phyloP scores from a whole-genome alignment of 495 filamentous ascomycete genomes.

The Daldinia childiae region DNA sequence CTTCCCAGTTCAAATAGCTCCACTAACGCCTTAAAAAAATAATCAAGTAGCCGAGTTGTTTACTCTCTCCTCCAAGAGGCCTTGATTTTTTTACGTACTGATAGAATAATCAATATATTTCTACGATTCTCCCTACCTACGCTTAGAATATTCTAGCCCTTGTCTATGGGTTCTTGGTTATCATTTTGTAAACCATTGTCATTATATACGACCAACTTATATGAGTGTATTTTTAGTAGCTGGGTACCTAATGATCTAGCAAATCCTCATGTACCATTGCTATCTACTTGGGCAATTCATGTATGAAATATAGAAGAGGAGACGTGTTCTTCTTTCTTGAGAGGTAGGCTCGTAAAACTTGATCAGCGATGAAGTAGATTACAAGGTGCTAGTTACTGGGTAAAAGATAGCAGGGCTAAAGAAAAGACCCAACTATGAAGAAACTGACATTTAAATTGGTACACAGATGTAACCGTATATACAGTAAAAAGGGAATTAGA shows the following conservation, averaged over 20 bases:
- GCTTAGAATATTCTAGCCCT: no score
- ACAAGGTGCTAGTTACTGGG: background rate
- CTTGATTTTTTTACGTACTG: background rate
- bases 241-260: no score
- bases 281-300: background rate
- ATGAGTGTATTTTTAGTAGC: no score
- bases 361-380: background rate
- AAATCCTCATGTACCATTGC: no score
- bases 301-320: background rate
- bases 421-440: background rate
- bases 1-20: background rate
- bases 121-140: background rate
- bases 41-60: background rate
- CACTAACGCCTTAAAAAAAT: background rate
- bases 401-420: constrained; percentile 1
- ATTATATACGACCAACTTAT: no score
- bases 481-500: constrained; percentile 5
- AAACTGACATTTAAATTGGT: constrained; percentile 14
- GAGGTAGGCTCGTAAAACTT: background rate
- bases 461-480: constrained; percentile 8
- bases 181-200: no score
- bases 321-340: background rate
- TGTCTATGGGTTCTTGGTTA: no score
- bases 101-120: background rate
- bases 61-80: background rate